Evolutionary conservation across 2,329 filamentous ascomycete species (phyloP), one percentile per base, ranked within the genome.

Genomic region (Talaromyces rugulosus): DNA sequence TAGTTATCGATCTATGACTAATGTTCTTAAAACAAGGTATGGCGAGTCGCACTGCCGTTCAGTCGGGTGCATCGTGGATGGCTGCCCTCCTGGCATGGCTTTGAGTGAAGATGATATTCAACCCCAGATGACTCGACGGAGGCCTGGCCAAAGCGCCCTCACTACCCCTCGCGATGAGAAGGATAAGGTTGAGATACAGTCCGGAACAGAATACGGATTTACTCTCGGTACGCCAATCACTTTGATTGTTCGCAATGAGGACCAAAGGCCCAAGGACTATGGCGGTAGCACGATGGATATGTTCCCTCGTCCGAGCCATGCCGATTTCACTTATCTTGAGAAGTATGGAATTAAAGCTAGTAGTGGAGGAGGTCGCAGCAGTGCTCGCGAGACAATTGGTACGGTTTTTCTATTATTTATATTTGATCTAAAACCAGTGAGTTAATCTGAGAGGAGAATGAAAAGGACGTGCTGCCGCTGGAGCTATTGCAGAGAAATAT

Each of bases 311-410:
- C 95, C 94, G 36, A 92, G 88, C 74, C 95, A 98, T 78, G 94
- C 95, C 63, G 94, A 98, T 79, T 97, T 90, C 86, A 98, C 95
- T 64, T 98, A 98, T 80, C 83, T 96, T 64, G 91, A 96, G 77
- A 98, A 98, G 81, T 99, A 99, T 76, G 94, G 94, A 62, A 88
- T 96, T 69, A 96, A 96, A 82, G 92, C 95, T 42, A 91, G 87
- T 74, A 92, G 88, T 64, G 94, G 95, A 62, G 94, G 95, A 69
- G 94, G 95, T 59, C 85, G 95, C 65, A 93, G 89, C 74, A 93
- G 89, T 74, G 95, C 95, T n/a, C 84, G 94, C 66, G 94, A 98
- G 83, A 98, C 94, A 9, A 96, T 98, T 73, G 92, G 89, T 85
- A 73, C 70, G 70, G 4, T 12, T 36, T 36, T 7, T 36, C 33